Evolutionary conservation across 768 basidiomycete genomes (phyloP).

Genomic region (Lactifluus echinatus): DNA sequence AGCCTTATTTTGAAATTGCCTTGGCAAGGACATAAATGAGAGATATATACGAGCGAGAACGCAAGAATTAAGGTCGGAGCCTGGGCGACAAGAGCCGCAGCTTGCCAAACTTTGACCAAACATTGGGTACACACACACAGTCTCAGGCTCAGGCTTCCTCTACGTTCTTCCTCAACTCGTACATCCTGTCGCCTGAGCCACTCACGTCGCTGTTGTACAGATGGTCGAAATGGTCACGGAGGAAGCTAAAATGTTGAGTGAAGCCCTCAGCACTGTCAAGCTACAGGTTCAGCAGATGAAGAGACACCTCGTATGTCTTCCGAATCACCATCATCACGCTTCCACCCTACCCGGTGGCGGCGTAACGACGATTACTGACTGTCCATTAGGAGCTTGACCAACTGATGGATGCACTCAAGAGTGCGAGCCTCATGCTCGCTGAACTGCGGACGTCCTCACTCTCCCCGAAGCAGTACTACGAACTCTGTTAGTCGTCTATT

Average conservation of each 20-base stretch:
- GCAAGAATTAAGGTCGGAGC: too few relatives aligned
- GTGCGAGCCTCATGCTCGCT: constrained; percentile 94
- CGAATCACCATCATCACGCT: background rate
- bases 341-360: background rate
- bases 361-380: background rate
- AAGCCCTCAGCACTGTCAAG: constrained; percentile 79
- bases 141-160: background rate
- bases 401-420: constrained; percentile 98
- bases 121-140: background rate
- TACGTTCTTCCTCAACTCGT: background rate
- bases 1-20: too few relatives aligned
- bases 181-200: background rate
- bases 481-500: constrained; percentile 58
- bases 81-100: background rate
- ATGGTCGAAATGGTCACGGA: constrained; percentile 36
- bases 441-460: constrained; percentile 90
- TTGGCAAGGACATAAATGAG: too few relatives aligned
- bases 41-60: too few relatives aligned
- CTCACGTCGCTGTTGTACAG: background rate
- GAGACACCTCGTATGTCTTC: constrained; percentile 62
- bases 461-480: constrained; percentile 97
- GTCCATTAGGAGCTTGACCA: constrained; percentile 74
- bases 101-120: background rate
- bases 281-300: constrained; percentile 94
- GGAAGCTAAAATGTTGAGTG: constrained; percentile 79